Evolutionary conservation across 495 filamentous ascomycete genomes (phyloP).

Genomic region (Cetradonia linearis): DNA sequence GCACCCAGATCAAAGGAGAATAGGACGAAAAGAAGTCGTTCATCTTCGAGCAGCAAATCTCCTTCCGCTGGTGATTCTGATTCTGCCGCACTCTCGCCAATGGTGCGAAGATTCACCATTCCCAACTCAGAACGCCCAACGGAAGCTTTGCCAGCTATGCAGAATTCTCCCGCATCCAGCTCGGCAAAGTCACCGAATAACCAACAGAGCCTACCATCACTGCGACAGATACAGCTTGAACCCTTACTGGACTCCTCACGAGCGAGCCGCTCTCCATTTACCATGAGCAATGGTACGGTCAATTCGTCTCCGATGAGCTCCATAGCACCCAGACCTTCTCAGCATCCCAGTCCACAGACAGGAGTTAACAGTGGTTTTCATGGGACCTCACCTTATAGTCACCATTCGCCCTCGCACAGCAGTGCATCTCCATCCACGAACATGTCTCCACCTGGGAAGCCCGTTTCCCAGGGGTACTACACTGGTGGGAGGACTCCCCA

Average conservation of each 20-base stretch:
- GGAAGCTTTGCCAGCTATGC: slow-evolving; percentile 32
- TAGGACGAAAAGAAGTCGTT: background rate
- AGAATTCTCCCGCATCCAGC: slow-evolving; percentile 29
- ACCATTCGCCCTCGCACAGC: slow-evolving; percentile 27
- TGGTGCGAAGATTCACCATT: slow-evolving; percentile 26
- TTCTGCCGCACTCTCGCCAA: slow-evolving; percentile 16
- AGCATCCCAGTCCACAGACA: slow-evolving; percentile 22
- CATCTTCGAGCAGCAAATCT: slow-evolving; percentile 11
- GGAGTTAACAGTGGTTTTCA: slow-evolving; percentile 19
- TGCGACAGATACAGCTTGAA: slow-evolving; percentile 34
- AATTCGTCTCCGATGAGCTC: slow-evolving; percentile 31
- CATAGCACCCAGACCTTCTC: slow-evolving; percentile 24
- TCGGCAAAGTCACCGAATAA: slow-evolving; percentile 34
- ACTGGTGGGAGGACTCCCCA: slow-evolving; percentile 15
- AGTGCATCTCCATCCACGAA: slow-evolving; percentile 22
- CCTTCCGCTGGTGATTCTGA: slow-evolving; percentile 6
- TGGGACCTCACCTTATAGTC: slow-evolving; percentile 20
- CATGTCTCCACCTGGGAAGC: slow-evolving; percentile 24
- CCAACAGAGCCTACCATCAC: slow-evolving; percentile 36
- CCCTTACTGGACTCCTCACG: slow-evolving; percentile 27
- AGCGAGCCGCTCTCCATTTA: slow-evolving; percentile 22
- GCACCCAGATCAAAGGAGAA: background rate
- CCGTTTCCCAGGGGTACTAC: slow-evolving; percentile 8
- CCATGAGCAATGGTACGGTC: slow-evolving; percentile 24
- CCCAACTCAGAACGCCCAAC: slow-evolving; percentile 23